Base-by-base conservation (phyloP, 768 basidiomycete species). In the Baorangia bicolor region DNA sequence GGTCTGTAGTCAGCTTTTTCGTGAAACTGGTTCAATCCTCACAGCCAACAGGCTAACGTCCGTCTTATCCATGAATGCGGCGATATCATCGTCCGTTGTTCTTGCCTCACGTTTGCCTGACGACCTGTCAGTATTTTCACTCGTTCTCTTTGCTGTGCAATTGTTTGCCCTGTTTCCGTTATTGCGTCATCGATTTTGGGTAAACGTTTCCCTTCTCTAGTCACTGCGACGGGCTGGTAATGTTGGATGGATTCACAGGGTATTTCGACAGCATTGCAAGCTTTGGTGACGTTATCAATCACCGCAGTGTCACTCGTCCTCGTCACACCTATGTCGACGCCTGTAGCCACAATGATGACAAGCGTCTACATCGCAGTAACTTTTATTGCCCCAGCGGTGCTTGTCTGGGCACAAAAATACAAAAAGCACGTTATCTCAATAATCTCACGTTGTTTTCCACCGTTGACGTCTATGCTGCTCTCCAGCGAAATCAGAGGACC, bases 71-170 rank as follows among this genome's bases (percentile, higher is more conserved):
- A 91, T 89, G 79, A 93, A 94, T 66, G 94, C 94, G 42, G 92
- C 92, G 31, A 86, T 97, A 56, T 94, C 92, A 40, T 91, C 92
- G 18, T 92, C 91, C 31, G 90, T 97, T 43, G 95, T 98, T 52
- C 78, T 98, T 58, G 93, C 94, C 31, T 97, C 94, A 38, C 88
- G 96, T 61, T 78, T 98, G 37, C 75, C 82, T 40, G 86, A 88
- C 62, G 90, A 94, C 70, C 71, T 89, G 43, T 84, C 90, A 25
- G 96, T 97, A 23, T 98, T 98, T 67, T 86, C 92, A 34, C 81
- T 98, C 54, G 84, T 92, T 64, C 77, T 94, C 51, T 90, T 92
- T 73, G 85, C 92, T 52, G 85, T 94, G 55, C 84, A 91, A 64
- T 70, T 83, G 16, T 94, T 95, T 69, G 88, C 89, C n/a, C 74